A percentile compares a stretch with the other conserved stretches of the same genome.
Conservation (phyloP, 2,329 filamentous ascomycete species). For the Alternaria arbusti region DNA sequence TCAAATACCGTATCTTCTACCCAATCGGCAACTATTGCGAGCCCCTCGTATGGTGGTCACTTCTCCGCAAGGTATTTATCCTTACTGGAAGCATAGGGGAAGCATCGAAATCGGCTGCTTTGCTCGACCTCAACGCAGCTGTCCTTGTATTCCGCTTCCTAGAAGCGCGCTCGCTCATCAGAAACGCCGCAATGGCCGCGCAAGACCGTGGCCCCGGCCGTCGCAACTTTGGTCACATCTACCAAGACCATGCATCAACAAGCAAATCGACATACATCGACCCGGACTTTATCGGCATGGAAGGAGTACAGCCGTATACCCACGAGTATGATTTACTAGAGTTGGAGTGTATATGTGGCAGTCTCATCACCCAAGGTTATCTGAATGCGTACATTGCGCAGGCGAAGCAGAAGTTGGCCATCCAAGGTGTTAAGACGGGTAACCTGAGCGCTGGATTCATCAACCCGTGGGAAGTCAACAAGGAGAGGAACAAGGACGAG, state of each 20-base stretch:
- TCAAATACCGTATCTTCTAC: constrained; percentile 75
- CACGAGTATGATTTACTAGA: constrained; percentile 63
- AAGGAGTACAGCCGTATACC: constrained; percentile 36
- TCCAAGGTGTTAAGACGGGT: constrained; percentile 72
- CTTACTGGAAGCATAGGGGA: constrained; percentile 74
- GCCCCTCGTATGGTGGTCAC: constrained; percentile 81
- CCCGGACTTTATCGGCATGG: constrained; percentile 53
- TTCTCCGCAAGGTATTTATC: constrained; percentile 79
- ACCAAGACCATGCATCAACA: constrained; percentile 58
- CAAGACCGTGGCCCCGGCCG: constrained; percentile 40
- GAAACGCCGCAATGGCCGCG: constrained; percentile 33
- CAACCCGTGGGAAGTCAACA: constrained; percentile 71
- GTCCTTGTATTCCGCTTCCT: constrained; percentile 68
- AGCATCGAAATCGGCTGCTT: constrained; percentile 62
- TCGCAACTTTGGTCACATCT: constrained; percentile 51
- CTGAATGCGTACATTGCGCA: constrained; percentile 86
- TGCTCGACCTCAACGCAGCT: constrained; percentile 74
- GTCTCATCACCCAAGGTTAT: constrained; percentile 79
- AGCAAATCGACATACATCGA: constrained; percentile 52
- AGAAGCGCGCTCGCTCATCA: constrained; percentile 59
- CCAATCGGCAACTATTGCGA: constrained; percentile 79
- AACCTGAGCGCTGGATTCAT: constrained; percentile 78
- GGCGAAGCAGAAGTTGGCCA: constrained; percentile 76
- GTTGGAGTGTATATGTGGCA: constrained; percentile 78
- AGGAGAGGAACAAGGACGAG: constrained; percentile 64